These are phyloP conservation scores for Suhomyces tanzawaensis DNA, from an alignment of 805 yeast species.

Conservation along the genomic window DNA sequence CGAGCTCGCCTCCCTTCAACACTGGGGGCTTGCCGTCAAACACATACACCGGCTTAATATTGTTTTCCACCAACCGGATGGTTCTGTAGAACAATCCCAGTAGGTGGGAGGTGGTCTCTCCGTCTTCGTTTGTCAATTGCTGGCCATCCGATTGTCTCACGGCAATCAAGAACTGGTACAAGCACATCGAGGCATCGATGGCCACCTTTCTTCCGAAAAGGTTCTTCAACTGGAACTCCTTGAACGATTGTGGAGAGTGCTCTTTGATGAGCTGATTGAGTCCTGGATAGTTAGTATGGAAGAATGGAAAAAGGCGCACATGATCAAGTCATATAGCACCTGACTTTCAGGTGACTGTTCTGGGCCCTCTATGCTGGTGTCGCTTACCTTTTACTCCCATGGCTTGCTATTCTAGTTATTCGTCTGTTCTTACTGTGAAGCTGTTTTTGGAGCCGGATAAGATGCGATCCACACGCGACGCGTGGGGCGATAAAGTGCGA, in stretches of 20 bases:
- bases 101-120: conserved; percentile 88
- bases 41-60: conserved; percentile 95
- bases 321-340: too few species aligned
- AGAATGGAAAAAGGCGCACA: background rate
- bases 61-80: conserved; percentile 80
- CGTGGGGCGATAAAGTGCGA: too few species aligned
- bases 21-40: conserved; percentile 98
- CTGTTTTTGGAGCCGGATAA: too few species aligned
- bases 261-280: conserved; percentile 83
- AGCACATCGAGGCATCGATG: conserved; percentile 93
- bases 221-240: conserved; percentile 75
- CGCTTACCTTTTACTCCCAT: conserved; percentile 31
- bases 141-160: conserved; percentile 98
- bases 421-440: too few species aligned
- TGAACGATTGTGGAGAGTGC: conserved; percentile 81
- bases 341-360: too few species aligned
- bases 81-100: conserved; percentile 98
- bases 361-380: too few species aligned
- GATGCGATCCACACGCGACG: too few species aligned
- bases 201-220: conserved; percentile 96
- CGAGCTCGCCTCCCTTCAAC: conserved; percentile 87
- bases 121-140: conserved; percentile 80
- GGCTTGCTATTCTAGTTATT: too few species aligned
- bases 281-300: conserved; percentile 46
- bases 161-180: conserved; percentile 93